phyloP scores from a whole-genome alignment of 805 yeast genomes.

The Phaffomyces thermotolerans region DNA sequence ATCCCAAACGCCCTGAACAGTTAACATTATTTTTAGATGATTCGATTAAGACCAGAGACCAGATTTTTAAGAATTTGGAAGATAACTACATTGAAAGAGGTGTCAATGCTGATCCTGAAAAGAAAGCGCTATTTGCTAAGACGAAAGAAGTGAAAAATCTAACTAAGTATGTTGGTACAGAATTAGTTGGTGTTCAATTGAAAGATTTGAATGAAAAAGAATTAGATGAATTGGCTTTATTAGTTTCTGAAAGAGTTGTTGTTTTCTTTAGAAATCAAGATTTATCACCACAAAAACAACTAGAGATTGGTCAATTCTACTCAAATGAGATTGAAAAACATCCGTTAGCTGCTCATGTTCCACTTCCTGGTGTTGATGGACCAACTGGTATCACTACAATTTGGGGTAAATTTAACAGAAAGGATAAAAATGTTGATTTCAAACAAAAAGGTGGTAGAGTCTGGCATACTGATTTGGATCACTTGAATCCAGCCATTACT shows the following conservation, averaged over 20 bases:
- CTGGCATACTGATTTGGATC: conserved; percentile 50
- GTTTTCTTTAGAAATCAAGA: conserved; percentile 33
- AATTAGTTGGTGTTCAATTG: conserved; percentile 40
- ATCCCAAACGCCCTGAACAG: conserved; percentile 32
- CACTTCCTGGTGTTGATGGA: conserved; percentile 17
- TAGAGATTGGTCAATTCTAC: conserved; percentile 11
- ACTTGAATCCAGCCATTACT: conserved; percentile 51
- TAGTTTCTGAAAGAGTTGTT: conserved; percentile 43
- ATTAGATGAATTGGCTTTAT: conserved; percentile 39
- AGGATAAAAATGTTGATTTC: conserved; percentile 4
- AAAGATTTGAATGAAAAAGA: conserved; percentile 36
- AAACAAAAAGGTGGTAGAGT: conserved; percentile 16
- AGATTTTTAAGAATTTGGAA: conserved; percentile 22
- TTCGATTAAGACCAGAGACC: conserved; percentile 28
- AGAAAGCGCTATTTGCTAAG: conserved; percentile 35
- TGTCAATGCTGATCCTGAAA: conserved; percentile 33
- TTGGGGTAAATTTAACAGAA: conserved; percentile 24
- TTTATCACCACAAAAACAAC: conserved; percentile 14
- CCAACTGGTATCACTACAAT: conserved; percentile 32
- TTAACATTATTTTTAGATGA: conserved; percentile 36
- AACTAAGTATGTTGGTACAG: conserved; percentile 43
- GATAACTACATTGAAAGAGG: conserved; percentile 30
- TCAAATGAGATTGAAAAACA: conserved; percentile 36
- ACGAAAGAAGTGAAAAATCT: conserved; percentile 35
- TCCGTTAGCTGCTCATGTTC: conserved; percentile 29